Conservation (phyloP, 2,329 filamentous ascomycete genomes). For the Zymoseptoria pseudotritici region DNA sequence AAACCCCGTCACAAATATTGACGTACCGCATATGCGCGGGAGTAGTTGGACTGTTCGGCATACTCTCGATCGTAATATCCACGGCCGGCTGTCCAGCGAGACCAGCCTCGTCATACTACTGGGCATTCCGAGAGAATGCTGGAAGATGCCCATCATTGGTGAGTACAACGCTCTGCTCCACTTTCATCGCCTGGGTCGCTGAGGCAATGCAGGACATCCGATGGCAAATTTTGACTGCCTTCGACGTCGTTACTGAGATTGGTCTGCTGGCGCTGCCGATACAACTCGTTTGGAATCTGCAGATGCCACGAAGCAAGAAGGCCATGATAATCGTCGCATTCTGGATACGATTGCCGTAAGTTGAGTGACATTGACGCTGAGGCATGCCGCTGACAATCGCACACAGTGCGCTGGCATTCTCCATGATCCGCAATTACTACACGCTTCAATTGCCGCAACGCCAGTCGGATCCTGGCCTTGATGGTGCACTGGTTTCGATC, state of each 20-base stretch:
- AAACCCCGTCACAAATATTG: conserved; percentile 18
- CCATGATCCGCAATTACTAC: conserved; percentile 31
- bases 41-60: conserved; percentile 18
- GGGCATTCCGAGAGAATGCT: conserved; percentile 22
- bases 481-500: conserved; percentile 28
- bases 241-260: conserved; percentile 34
- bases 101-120: conserved; percentile 22
- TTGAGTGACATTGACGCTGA: not conserved
- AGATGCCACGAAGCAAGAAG: conserved; percentile 31
- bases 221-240: conserved; percentile 34
- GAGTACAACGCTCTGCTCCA: not conserved
- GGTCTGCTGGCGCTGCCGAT: conserved; percentile 27
- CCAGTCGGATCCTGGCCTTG: conserved; percentile 27
- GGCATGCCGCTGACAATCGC: not conserved
- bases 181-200: conserved; percentile 3
- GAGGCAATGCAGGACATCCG: conserved; percentile 16
- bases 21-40: conserved; percentile 22
- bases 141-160: conserved; percentile 24
- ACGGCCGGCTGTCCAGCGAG: conserved; percentile 20
- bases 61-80: conserved; percentile 25
- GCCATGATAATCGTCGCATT: conserved; percentile 32
- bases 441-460: conserved; percentile 21
- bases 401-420: conserved; percentile 27
- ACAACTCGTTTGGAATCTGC: conserved; percentile 32
- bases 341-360: conserved; percentile 31